A percentile compares a stretch with the other conserved stretches of the same genome.
phyloP scores from a whole-genome alignment of 192 early-diverging fungal genomes.

The Dimargaris xerosporica region DNA sequence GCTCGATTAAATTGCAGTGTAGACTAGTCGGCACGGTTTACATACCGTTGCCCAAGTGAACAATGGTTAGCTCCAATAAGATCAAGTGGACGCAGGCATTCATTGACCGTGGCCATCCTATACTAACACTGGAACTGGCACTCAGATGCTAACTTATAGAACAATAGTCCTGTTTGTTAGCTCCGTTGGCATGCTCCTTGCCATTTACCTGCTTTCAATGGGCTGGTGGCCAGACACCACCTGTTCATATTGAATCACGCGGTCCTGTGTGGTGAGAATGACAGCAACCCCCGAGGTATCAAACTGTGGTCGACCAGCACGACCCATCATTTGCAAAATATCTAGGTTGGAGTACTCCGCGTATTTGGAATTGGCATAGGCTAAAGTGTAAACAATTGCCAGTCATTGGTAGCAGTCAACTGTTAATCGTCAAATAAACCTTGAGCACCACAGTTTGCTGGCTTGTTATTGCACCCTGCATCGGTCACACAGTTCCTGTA shows the following conservation, averaged over 20 bases:
- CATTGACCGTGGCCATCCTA: too few relatives aligned
- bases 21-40: constrained; percentile 18
- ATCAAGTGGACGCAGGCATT: too few relatives aligned
- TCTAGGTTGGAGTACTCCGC: constrained; percentile 44
- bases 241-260: constrained; percentile 27
- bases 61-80: too few relatives aligned
- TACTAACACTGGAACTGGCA: too few relatives aligned
- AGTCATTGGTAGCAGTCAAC: too few relatives aligned
- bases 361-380: constrained; percentile 23
- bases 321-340: constrained; percentile 59
- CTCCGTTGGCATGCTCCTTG: too few relatives aligned
- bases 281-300: constrained; percentile 47
- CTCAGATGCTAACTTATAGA: too few relatives aligned
- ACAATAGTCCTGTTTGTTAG: too few relatives aligned
- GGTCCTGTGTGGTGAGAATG: constrained; percentile 36
- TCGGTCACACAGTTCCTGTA: too few relatives aligned
- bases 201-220: constrained; percentile 48
- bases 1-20: constrained; percentile 8
- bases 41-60: too few relatives aligned
- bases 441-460: background rate
- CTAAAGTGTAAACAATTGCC: constrained; percentile 10
- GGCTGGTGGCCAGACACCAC: constrained; percentile 39
- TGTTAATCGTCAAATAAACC: background rate
- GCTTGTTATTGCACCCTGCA: background rate
- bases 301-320: constrained; percentile 61